Evolutionary conservation across 1,284 basidiomycete species (phyloP), one percentile per base, ranked within the genome.

Genomic region (Exsudoporus floridanus): DNA sequence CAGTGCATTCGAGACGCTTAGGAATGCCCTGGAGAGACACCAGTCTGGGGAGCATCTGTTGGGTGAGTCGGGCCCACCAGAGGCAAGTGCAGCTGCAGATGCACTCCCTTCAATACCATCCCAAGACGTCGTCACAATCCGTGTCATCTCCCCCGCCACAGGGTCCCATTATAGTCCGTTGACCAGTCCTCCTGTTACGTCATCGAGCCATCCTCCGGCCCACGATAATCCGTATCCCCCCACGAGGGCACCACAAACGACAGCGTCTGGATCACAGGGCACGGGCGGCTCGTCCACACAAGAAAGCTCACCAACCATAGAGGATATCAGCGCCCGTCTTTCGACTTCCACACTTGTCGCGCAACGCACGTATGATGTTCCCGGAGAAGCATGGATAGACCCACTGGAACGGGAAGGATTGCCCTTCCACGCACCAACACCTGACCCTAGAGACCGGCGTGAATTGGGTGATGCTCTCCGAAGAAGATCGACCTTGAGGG

Each of bases 1-100:
- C 4, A 62, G 70, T 40, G 74, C 79, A 2, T 83, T 84, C 48
- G 70, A 77, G 52, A 76, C 69, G 8, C 74, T 85, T 16, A 76
- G 71, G 9, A 61, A 65, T 47, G 77, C 76, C 4, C 66, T 79
- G 27, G 74, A 77, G 53, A 69, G 62, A 28, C 74, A 78, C 50
- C 54, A 46, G 41, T 61, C 63, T 5, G 25, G 31, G 7, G 66
- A 66, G 13, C 60, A 59, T 50, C 44, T 58, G 35, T 44, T 38
- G 37, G 55, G 56, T n/a, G 61, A 62, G 14, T 31, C 59, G 25
- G 41, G 23, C 1, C 5, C 18, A 9, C 39, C 16, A 30, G 43
- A 27, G 2, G 41, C 30, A 23, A 36, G 25, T 5, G 1, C 23
- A 4, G 31, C 25, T 9, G 10, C 18, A 4, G 31, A 25, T 9